phyloP scores from a whole-genome alignment of 2,329 filamentous ascomycete species.

The Fusarium acutatum region DNA sequence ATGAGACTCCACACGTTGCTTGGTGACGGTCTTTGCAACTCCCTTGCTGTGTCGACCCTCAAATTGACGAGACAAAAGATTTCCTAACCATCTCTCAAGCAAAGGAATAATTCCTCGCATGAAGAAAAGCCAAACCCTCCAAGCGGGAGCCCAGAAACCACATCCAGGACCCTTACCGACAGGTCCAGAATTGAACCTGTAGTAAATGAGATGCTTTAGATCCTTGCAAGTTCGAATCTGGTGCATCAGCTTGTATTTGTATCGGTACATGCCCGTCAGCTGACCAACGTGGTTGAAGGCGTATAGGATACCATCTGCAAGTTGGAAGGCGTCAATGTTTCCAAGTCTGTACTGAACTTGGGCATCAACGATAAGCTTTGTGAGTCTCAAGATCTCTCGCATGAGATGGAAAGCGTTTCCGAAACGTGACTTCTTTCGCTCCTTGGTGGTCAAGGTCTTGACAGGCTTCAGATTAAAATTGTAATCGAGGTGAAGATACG shows the following conservation, averaged over 20 bases:
- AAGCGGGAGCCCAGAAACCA: constrained; percentile 98
- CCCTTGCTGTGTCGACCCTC: constrained; percentile 99
- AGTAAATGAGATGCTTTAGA: constrained; percentile 98
- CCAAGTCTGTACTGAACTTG: constrained; percentile 97
- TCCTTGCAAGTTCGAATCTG: constrained; percentile 99
- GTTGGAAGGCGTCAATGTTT: constrained; percentile 98
- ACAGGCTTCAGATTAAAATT: constrained; percentile 99
- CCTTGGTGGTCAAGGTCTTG: constrained; percentile 97
- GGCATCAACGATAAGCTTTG: constrained; percentile 97
- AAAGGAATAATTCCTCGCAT: constrained; percentile 98
- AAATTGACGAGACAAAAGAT: constrained; percentile 95
- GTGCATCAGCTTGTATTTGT: constrained; percentile 99
- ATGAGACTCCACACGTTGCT: constrained; percentile 98
- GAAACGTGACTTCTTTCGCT: constrained; percentile 98
- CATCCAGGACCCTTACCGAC: constrained; percentile 98
- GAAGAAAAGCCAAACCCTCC: constrained; percentile 99
- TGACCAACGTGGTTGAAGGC: constrained; percentile 99
- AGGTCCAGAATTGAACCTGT: constrained; percentile 95
- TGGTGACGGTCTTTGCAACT: constrained; percentile 98
- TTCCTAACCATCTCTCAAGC: constrained; percentile 96
- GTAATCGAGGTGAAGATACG: constrained; percentile 97
- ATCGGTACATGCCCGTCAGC: constrained; percentile 98
- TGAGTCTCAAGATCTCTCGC: constrained; percentile 95
- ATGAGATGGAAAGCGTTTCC: constrained; percentile 99
- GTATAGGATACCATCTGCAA: constrained; percentile 98